Conservation (phyloP, 345 rosid genomes). For the Camelina neglecta region DNA sequence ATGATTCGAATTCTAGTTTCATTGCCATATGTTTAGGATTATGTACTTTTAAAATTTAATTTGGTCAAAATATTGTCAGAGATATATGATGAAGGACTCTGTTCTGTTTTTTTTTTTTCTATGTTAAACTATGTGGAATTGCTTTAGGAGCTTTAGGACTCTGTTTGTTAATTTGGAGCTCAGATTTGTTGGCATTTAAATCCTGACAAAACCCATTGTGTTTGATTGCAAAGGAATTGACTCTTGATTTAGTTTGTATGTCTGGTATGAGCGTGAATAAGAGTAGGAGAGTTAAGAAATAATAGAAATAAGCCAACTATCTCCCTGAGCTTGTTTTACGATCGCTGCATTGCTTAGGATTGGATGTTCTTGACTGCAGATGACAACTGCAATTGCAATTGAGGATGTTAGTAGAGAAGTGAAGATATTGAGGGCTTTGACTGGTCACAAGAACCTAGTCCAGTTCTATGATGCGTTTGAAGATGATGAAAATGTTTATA, state of each 20-base stretch:
- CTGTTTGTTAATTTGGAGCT: neutral
- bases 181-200: neutral
- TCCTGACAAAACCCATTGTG: neutral
- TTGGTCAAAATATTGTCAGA: neutral
- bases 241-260: neutral
- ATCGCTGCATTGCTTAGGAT: conserved; percentile 18
- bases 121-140: neutral
- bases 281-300: conserved; percentile 15
- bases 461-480: conserved; percentile 82
- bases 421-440: conserved; percentile 74
- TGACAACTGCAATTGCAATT: conserved; percentile 87
- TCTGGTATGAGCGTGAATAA: neutral
- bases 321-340: neutral
- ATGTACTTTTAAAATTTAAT: neutral
- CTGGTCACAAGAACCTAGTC: conserved; percentile 76
- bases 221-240: neutral
- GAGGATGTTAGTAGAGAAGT: conserved; percentile 97
- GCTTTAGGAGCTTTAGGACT: neutral
- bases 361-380: conserved; percentile 52
- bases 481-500: conserved; percentile 79
- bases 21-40: conserved; percentile 24
- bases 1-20: conserved; percentile 13
- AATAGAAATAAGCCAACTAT: neutral
- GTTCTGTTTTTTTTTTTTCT: conserved; percentile 11
- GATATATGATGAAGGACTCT: conserved; percentile 1